These are phyloP conservation scores for Ceratocystis huliohia DNA, from an alignment of 2,329 filamentous ascomycete genomes.

Conservation along the genomic window DNA sequence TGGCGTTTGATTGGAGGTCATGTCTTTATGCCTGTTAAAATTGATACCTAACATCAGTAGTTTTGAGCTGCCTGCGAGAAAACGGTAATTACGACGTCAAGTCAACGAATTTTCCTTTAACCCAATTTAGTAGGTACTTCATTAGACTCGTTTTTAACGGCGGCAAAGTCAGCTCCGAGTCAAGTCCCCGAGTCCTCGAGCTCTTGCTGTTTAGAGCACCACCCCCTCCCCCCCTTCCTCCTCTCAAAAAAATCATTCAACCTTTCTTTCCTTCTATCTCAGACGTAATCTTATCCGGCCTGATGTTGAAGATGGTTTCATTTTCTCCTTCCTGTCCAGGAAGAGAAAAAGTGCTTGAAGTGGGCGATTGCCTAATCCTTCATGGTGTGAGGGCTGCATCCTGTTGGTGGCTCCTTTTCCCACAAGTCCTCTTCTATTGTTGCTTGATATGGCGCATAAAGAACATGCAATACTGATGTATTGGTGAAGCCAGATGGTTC, in stretches of 20 bases:
- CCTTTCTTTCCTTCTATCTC: neutral
- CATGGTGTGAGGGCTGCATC: neutral
- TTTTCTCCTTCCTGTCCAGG: neutral
- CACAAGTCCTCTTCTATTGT: neutral
- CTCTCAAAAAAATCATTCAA: too few species aligned
- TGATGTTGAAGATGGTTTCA: neutral
- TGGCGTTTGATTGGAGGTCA: too few species aligned
- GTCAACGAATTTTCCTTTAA: neutral
- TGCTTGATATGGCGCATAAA: neutral
- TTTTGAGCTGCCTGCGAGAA: neutral
- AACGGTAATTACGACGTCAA: neutral
- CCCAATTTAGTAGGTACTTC: neutral
- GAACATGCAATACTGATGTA: conserved; percentile 1
- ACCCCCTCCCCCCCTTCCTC: too few species aligned
- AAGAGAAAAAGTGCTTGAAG: neutral
- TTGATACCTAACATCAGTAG: too few species aligned
- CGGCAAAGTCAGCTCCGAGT: neutral
- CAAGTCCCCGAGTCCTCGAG: neutral
- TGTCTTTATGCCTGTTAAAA: too few species aligned
- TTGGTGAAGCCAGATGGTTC: neutral
- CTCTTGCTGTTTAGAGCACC: neutral
- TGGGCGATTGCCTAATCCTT: neutral
- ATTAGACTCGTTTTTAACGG: neutral
- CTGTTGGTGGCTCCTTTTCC: neutral
- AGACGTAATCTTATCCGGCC: neutral